These are phyloP conservation scores for Celoporthe dispersa DNA, from an alignment of 2,329 filamentous ascomycete species.

Conservation along the genomic window DNA sequence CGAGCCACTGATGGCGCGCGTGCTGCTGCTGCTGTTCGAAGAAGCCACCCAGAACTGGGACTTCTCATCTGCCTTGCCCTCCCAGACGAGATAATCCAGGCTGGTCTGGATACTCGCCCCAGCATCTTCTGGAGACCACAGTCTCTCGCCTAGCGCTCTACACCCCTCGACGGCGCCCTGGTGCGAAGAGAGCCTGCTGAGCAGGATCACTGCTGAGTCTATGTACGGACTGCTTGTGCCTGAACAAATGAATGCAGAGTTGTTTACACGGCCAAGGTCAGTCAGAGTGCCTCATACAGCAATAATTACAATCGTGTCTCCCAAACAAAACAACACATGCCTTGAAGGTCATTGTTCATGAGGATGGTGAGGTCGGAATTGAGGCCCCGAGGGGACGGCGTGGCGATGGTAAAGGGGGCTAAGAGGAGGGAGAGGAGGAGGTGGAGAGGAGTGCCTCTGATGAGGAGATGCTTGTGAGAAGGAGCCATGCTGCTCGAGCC, in stretches of 20 bases:
- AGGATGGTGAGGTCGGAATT: slow-evolving; percentile 44
- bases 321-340: slow-evolving; percentile 31
- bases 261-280: background rate
- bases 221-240: slow-evolving; percentile 40
- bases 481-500: slow-evolving; percentile 26
- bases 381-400: slow-evolving; percentile 41
- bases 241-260: slow-evolving; percentile 25
- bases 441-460: slow-evolving; percentile 27
- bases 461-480: slow-evolving; percentile 1
- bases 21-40: slow-evolving; percentile 27
- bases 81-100: slow-evolving; percentile 44
- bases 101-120: slow-evolving; percentile 38
- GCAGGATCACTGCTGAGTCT: slow-evolving; percentile 42
- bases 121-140: slow-evolving; percentile 41
- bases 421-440: slow-evolving; percentile 30
- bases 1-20: slow-evolving; percentile 36
- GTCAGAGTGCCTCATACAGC: background rate
- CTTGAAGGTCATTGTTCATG: slow-evolving; percentile 48
- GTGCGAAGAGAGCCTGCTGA: slow-evolving; percentile 36
- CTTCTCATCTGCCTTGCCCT: slow-evolving; percentile 32
- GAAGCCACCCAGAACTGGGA: slow-evolving; percentile 45
- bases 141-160: slow-evolving; percentile 44
- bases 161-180: slow-evolving; percentile 40
- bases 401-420: slow-evolving; percentile 31
- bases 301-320: too few relatives aligned